Evolutionary conservation across 1,284 basidiomycete genomes (phyloP).

Genomic region (Cryptococcus maquisensis): DNA sequence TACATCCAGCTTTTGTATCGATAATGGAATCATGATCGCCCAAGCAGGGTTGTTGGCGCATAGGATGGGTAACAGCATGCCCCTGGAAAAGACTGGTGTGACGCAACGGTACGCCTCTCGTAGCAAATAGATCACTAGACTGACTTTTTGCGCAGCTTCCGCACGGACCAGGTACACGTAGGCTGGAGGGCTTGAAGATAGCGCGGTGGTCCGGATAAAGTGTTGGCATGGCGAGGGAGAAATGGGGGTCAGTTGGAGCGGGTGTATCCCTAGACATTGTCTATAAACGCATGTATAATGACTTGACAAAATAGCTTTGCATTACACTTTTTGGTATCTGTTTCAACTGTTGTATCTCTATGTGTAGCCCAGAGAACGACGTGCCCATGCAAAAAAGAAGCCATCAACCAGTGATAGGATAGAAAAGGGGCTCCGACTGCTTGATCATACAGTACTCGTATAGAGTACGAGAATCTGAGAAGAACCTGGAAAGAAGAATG

Average conservation of each 20-base stretch:
- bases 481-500: no score
- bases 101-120: constrained; percentile 68
- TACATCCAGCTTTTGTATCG: constrained; percentile 81
- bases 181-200: constrained; percentile 61
- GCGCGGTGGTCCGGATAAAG: no score
- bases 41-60: constrained; percentile 90
- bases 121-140: background rate
- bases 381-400: no score
- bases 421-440: no score
- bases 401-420: no score
- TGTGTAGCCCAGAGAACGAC: no score
- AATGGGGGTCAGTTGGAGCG: no score
- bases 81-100: constrained; percentile 72
- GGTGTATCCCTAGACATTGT: background rate
- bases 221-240: no score
- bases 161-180: constrained; percentile 86
- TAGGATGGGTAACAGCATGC: constrained; percentile 84
- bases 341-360: no score
- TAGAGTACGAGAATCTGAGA: no score
- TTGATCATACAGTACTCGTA: no score
- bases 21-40: constrained; percentile 99
- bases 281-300: background rate
- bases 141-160: constrained; percentile 59
- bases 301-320: background rate
- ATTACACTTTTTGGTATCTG: no score